Conservation (phyloP, 768 basidiomycete species). For the Phaffia australis region DNA sequence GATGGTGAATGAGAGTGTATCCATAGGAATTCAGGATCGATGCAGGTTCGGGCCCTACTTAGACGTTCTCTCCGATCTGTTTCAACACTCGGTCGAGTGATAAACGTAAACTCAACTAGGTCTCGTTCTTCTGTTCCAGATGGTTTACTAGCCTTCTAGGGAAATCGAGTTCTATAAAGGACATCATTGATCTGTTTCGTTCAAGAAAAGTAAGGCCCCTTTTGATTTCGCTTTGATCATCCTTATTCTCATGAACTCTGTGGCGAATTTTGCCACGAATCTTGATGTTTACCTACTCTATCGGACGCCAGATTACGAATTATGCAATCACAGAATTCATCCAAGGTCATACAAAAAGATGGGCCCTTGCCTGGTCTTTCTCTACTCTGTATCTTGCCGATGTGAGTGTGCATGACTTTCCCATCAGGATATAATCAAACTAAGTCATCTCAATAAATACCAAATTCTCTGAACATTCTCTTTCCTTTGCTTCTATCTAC, state of each 20-base stretch:
- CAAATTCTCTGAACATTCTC: conserved; percentile 1
- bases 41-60: conserved; percentile 48
- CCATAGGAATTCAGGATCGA: conserved; percentile 36
- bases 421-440: too few species aligned
- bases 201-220: conserved; percentile 39
- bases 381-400: conserved; percentile 57
- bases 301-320: conserved; percentile 63
- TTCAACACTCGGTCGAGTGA: too few species aligned
- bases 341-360: conserved; percentile 81
- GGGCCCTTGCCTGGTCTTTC: conserved; percentile 84
- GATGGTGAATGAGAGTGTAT: conserved; percentile 67
- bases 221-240: conserved; percentile 21
- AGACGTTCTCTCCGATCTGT: too few species aligned
- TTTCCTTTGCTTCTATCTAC: conserved; percentile 32
- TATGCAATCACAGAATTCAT: conserved; percentile 74
- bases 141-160: conserved; percentile 95
- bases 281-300: too few species aligned
- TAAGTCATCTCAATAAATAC: too few species aligned
- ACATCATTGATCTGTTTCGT: conserved; percentile 51
- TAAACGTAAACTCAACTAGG: too few species aligned
- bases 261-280: too few species aligned
- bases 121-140: conserved; percentile 38
- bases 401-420: conserved; percentile 44
- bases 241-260: background rate
- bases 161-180: conserved; percentile 60